Evolutionary conservation across 495 filamentous ascomycete species (phyloP), one percentile per base, ranked within the genome.

Genomic region (Aspergillus nidulans): DNA sequence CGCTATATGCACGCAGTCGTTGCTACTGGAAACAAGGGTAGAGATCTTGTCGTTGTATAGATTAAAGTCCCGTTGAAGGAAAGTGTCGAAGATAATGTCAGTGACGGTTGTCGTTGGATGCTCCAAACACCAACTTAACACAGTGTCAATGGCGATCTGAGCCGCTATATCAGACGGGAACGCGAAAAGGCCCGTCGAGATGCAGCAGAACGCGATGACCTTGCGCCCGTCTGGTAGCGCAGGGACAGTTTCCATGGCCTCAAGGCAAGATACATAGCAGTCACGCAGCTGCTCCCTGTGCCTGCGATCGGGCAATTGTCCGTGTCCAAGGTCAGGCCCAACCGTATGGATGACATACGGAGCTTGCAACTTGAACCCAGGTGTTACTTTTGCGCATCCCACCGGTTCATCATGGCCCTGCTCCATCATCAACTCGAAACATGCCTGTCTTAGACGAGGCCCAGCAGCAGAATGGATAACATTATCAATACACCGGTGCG

Each of bases 401-500:
- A 53, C 49, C 0, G 61, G 59, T 32, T 64, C 58, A 12, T 39
- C 18, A 41, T 62, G 32, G 8, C 48, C 43, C 19, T 63, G 61
- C 5, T 34, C 20, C 2, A 36, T 4, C 49, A 67, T 64, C 20
- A 67, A 16, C 12, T 25, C 12, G 46, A 55, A 43, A 28, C 64
- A 67, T 0, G 61, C 61, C 25, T 64, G 54, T 8, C 64, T 59
- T 10, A 67, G 57, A 1, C 59, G 58, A n/a, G 64, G 64, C 13
- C 64, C 64, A 1, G 59, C 64, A 21, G 57, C 54, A 1, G 61
- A 55, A 44, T 67, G 64, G 32, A 67, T 67, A 20, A 64, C 57
- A 56, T 64, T 67, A 43, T 67, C 64, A 40, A 67, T 67, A 47
- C 64, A 67, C n/a, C 55, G 61, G 21, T 67, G 64, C 3, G 53